These are phyloP conservation scores for Eimeria acervulina DNA, from an alignment of 169 alveolate genomes.

Conservation along the genomic window DNA sequence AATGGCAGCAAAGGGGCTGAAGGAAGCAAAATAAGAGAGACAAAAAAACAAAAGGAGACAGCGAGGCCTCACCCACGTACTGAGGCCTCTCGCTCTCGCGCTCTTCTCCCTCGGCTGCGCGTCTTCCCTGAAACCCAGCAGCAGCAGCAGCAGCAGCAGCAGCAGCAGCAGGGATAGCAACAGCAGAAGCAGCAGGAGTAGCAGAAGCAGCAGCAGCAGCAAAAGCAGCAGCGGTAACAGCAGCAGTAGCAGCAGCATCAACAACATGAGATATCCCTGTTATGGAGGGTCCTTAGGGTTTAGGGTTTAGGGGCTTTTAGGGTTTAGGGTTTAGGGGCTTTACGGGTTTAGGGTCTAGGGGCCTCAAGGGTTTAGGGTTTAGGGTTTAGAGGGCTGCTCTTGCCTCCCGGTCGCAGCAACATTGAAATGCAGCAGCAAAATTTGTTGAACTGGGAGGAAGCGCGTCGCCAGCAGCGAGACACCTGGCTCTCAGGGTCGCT, in stretches of 20 bases:
- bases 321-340: too few species aligned
- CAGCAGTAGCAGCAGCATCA: background rate
- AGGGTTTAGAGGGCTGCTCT: too few species aligned
- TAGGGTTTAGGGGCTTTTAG: too few species aligned
- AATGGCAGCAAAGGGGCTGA: background rate
- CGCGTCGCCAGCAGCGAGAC: too few species aligned
- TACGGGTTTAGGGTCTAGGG: too few species aligned
- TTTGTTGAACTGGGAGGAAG: too few species aligned
- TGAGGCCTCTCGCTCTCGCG: background rate
- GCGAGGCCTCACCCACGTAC: slow-evolving; percentile 60
- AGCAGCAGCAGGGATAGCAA: slow-evolving; percentile 22
- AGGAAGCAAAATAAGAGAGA: background rate
- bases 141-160: background rate
- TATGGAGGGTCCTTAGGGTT: background rate
- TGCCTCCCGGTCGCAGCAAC: too few species aligned
- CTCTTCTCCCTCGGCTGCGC: too few species aligned
- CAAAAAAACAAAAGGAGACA: background rate
- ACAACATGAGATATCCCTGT: background rate
- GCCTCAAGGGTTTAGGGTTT: too few species aligned
- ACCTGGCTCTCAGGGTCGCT: too few species aligned
- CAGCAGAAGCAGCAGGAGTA: too few species aligned
- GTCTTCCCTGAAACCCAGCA: slow-evolving; percentile 26
- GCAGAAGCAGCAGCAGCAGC: slow-evolving; percentile 14
- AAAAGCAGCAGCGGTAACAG: background rate
- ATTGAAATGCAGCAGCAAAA: too few species aligned